Percentiles rank a stretch among this genome's conserved stretches.
Conservation (phyloP, 768 basidiomycete species). For the Agrocybe praecox region DNA sequence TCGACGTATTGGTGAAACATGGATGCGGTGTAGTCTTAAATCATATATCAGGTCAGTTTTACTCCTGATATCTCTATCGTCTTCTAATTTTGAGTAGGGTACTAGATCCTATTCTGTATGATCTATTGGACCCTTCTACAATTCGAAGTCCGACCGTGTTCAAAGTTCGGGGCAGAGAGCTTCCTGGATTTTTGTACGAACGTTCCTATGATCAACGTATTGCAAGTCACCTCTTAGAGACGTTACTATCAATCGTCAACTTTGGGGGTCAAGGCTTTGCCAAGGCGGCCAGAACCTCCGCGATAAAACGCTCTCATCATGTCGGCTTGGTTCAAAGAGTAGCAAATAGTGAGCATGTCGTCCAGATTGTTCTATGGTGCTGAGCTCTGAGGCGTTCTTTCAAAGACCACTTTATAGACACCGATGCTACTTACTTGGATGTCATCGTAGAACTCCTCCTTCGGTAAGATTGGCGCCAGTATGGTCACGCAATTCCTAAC, state of each 20-base stretch:
- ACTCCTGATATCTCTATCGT: background rate
- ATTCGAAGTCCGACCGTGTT: slow-evolving; percentile 47
- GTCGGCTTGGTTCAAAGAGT: slow-evolving; percentile 62
- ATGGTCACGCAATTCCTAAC: background rate
- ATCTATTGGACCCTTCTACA: slow-evolving; percentile 73
- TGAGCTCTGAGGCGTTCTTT: background rate
- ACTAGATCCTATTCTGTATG: slow-evolving; percentile 84
- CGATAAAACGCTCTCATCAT: slow-evolving; percentile 68
- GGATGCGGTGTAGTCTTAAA: slow-evolving; percentile 94
- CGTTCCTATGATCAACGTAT: slow-evolving; percentile 78
- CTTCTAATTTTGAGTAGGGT: slow-evolving; percentile 51
- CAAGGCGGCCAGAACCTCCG: slow-evolving; percentile 67
- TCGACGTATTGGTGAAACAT: slow-evolving; percentile 87
- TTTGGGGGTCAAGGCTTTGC: slow-evolving; percentile 92
- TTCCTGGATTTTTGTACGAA: slow-evolving; percentile 71
- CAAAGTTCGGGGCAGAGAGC: slow-evolving; percentile 64
- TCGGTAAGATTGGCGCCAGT: slow-evolving; percentile 48
- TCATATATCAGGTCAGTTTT: slow-evolving; percentile 80
- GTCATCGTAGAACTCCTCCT: slow-evolving; percentile 72
- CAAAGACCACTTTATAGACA: slow-evolving; percentile 42
- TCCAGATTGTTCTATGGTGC: background rate
- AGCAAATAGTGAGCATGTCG: slow-evolving; percentile 48
- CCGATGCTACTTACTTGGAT: slow-evolving; percentile 76
- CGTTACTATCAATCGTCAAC: slow-evolving; percentile 72
- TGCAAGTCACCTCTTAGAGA: slow-evolving; percentile 74